phyloP scores from a whole-genome alignment of 2,329 filamentous ascomycete genomes.

The Fusarium sp. region DNA sequence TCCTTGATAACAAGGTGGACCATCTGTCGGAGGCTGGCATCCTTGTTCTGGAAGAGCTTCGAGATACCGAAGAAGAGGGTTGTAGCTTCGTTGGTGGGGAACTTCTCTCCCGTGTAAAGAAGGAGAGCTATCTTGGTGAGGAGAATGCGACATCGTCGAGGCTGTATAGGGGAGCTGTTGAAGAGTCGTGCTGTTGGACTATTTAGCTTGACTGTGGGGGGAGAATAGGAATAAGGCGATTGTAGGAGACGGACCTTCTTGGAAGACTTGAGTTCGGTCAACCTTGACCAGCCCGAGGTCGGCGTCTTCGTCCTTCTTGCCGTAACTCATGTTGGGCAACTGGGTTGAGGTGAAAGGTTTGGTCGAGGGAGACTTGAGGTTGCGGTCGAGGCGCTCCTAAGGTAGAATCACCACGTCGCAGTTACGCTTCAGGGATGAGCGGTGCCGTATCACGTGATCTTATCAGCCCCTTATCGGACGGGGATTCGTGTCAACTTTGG shows the following conservation, averaged over 20 bases:
- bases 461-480: constrained; percentile 42
- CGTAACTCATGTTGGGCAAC: constrained; percentile 83
- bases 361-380: constrained; percentile 48
- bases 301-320: constrained; percentile 99
- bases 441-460: constrained; percentile 48
- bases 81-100: constrained; percentile 96
- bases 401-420: constrained; percentile 53
- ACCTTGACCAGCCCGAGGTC: constrained; percentile 95
- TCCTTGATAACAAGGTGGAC: constrained; percentile 99
- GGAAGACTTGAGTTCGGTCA: constrained; percentile 96
- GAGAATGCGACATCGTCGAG: constrained; percentile 95
- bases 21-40: constrained; percentile 97
- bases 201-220: constrained; percentile 49
- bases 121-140: constrained; percentile 97
- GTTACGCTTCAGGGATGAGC: constrained; percentile 45
- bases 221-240: constrained; percentile 43
- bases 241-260: constrained; percentile 78
- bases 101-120: constrained; percentile 95
- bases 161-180: constrained; percentile 96
- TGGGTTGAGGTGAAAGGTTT: constrained; percentile 43
- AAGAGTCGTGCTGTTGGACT: constrained; percentile 83
- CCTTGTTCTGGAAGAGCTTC: constrained; percentile 99
- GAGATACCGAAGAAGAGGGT: constrained; percentile 99
- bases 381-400: constrained; percentile 43
- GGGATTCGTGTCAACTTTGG: constrained; percentile 42